Percentiles rank a stretch among this genome's conserved stretches.
phyloP scores from a whole-genome alignment of 306 rosid species.

The Corylus americana region DNA sequence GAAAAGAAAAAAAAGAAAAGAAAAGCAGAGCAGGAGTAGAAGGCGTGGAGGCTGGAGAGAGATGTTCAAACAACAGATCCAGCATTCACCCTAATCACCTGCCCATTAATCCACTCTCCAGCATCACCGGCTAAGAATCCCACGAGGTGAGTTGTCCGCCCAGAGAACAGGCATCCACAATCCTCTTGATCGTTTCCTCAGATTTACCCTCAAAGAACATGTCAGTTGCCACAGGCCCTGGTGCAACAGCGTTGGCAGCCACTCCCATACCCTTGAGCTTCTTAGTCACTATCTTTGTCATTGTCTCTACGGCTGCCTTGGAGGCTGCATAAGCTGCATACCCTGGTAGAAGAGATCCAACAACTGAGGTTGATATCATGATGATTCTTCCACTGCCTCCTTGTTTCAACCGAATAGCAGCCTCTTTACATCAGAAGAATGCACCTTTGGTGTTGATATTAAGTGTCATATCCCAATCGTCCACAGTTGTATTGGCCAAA shows the following conservation, averaged over 20 bases:
- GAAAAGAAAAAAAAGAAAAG: too few relatives aligned
- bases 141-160: slow-evolving; percentile 39
- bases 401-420: slow-evolving; percentile 30
- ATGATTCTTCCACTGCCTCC: slow-evolving; percentile 52
- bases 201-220: slow-evolving; percentile 41
- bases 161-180: slow-evolving; percentile 38
- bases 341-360: slow-evolving; percentile 34
- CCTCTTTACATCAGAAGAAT: slow-evolving; percentile 40
- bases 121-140: slow-evolving; percentile 50
- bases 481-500: slow-evolving; percentile 27
- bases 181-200: slow-evolving; percentile 33
- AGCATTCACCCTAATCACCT: slow-evolving; percentile 43
- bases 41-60: neutral
- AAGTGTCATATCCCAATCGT: slow-evolving; percentile 47
- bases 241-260: slow-evolving; percentile 50
- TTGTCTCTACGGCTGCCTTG: slow-evolving; percentile 53
- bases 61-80: slow-evolving; percentile 29
- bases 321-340: slow-evolving; percentile 49
- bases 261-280: slow-evolving; percentile 50
- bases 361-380: slow-evolving; percentile 30
- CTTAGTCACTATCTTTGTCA: slow-evolving; percentile 50
- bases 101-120: slow-evolving; percentile 61
- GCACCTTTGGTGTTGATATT: slow-evolving; percentile 45
- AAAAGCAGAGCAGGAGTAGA: neutral
- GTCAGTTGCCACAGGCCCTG: slow-evolving; percentile 52